Percentiles rank a stretch among this genome's conserved stretches.
Conservation (phyloP, 1,284 basidiomycete genomes). For the Lignosus rhinocerotis region DNA sequence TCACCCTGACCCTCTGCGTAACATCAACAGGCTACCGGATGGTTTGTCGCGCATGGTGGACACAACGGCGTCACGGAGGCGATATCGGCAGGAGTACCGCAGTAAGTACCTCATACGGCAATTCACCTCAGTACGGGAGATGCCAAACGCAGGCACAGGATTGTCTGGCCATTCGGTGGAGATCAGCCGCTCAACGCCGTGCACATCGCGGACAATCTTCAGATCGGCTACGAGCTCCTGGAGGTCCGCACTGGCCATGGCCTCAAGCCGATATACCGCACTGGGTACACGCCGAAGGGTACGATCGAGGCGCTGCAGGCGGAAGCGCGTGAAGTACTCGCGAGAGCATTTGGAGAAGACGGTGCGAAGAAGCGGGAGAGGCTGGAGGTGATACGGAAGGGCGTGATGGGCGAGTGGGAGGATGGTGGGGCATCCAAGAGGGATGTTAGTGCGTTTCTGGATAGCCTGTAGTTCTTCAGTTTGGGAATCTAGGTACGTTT, state of each 20-base stretch:
- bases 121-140: neutral
- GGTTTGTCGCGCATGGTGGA: conserved; percentile 28
- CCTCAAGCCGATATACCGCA: conserved; percentile 19
- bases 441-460: conserved; percentile 7
- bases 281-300: conserved; percentile 12
- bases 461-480: neutral
- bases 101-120: conserved; percentile 6
- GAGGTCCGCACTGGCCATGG: conserved; percentile 30
- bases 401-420: conserved; percentile 13
- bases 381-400: conserved; percentile 3
- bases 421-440: conserved; percentile 13
- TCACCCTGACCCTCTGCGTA: neutral
- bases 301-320: conserved; percentile 17
- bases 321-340: conserved; percentile 20
- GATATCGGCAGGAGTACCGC: conserved; percentile 20
- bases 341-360: conserved; percentile 23
- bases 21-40: conserved; percentile 20
- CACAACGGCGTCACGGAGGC: conserved; percentile 26
- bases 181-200: conserved; percentile 31
- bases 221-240: conserved; percentile 32
- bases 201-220: conserved; percentile 20
- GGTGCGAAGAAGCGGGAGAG: conserved; percentile 21
- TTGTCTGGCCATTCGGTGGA: conserved; percentile 28
- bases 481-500: too few relatives aligned
- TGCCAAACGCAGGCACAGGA: conserved; percentile 15